Evolutionary conservation across 345 rosid genomes (phyloP).

Genomic region (Rhizophora mangle): DNA sequence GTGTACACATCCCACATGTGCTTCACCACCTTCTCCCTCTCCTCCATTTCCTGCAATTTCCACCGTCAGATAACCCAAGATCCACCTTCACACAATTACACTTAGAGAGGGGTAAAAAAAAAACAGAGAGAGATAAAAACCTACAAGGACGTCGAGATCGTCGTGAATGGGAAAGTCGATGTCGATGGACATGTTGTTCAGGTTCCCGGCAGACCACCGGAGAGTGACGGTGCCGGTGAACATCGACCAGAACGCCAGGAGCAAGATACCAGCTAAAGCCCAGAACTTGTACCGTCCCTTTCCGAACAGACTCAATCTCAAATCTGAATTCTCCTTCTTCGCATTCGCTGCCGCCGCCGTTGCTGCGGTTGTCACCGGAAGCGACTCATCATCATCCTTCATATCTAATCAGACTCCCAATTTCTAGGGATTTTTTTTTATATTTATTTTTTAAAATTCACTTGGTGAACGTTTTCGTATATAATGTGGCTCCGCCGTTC

Average conservation of each 20-base stretch:
- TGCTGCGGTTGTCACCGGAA: slow-evolving; percentile 41
- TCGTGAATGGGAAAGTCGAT: slow-evolving; percentile 41
- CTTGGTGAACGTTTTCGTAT: too few species aligned
- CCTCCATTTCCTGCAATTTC: slow-evolving; percentile 68
- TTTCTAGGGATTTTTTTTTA: too few species aligned
- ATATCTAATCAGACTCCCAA: slow-evolving; percentile 20
- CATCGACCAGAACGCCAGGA: slow-evolving; percentile 79
- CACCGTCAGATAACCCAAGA: slow-evolving; percentile 4
- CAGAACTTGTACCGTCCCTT: slow-evolving; percentile 69
- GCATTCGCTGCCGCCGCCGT: slow-evolving; percentile 13
- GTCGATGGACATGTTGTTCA: slow-evolving; percentile 53
- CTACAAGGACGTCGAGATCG: slow-evolving; percentile 65
- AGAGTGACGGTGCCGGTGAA: slow-evolving; percentile 77
- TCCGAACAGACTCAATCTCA: slow-evolving; percentile 39
- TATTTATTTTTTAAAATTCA: too few species aligned
- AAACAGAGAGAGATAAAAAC: slow-evolving; percentile 8
- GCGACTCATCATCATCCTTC: slow-evolving; percentile 53
- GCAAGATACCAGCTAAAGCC: slow-evolving; percentile 66
- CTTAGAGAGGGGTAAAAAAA: background rate
- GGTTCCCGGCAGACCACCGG: slow-evolving; percentile 69
- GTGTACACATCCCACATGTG: slow-evolving; percentile 84
- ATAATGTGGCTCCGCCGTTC: too few species aligned
- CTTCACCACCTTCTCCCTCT: slow-evolving; percentile 78
- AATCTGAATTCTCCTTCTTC: slow-evolving; percentile 52
- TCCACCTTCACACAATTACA: background rate